phyloP scores from a whole-genome alignment of 2,329 filamentous ascomycete species.

The Pseudonectria buxi region DNA sequence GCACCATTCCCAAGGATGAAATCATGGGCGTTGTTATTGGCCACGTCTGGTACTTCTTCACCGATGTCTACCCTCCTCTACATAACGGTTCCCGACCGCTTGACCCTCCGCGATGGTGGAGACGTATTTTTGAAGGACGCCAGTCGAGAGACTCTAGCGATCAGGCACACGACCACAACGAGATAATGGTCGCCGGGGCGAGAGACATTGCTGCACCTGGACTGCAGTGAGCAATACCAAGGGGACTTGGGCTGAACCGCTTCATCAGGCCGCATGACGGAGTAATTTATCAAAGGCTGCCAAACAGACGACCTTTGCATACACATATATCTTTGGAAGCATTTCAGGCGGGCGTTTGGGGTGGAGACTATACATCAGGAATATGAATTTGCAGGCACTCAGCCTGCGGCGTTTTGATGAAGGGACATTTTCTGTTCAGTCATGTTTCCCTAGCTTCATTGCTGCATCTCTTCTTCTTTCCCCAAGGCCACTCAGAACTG shows the following conservation, averaged over 20 bases:
- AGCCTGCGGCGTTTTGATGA: no score
- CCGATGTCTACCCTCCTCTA: conserved; percentile 88
- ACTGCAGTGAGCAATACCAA: conserved; percentile 5
- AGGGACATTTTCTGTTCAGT: no score
- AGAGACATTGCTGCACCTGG: conserved; percentile 22
- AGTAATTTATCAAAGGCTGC: neutral
- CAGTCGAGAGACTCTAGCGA: conserved; percentile 42
- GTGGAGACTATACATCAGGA: no score
- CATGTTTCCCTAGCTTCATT: no score
- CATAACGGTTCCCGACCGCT: conserved; percentile 79
- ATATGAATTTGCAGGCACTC: no score
- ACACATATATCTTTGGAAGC: no score
- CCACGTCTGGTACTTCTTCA: conserved; percentile 97
- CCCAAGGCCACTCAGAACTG: no score
- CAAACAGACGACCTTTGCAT: no score
- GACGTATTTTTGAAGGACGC: conserved; percentile 68
- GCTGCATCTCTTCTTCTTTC: no score
- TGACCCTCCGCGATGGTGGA: conserved; percentile 87
- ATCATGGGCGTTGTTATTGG: conserved; percentile 92
- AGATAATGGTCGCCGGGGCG: conserved; percentile 53
- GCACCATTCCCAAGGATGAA: conserved; percentile 87
- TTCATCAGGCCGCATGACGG: neutral
- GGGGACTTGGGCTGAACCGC: no score
- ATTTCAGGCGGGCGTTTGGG: no score
- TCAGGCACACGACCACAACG: conserved; percentile 46